These are phyloP conservation scores for Diaporthe sp. DNA, from an alignment of 2,329 filamentous ascomycete species.

Conservation along the genomic window DNA sequence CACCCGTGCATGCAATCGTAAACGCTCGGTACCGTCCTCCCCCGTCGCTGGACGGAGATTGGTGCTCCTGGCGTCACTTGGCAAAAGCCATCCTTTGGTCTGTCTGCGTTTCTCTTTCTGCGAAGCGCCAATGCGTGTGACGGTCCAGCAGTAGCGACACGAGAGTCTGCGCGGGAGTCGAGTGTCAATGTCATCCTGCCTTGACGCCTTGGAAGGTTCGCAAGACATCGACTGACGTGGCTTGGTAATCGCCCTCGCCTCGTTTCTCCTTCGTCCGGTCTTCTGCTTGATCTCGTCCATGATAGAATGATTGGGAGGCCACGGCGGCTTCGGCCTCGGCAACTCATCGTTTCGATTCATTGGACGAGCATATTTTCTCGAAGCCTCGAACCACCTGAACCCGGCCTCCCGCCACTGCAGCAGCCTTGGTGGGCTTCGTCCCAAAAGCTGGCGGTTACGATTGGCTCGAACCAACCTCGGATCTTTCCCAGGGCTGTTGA, in stretches of 20 bases:
- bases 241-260: conserved; percentile 1
- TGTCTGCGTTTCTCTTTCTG: not conserved
- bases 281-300: conserved; percentile 18
- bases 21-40: conserved; percentile 25
- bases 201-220: conserved; percentile 1
- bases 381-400: not conserved
- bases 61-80: conserved; percentile 27
- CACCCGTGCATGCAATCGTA: conserved; percentile 7
- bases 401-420: not conserved
- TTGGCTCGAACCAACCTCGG: conserved; percentile 17
- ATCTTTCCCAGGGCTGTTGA: conserved; percentile 15
- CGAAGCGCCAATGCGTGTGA: not conserved
- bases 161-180: not conserved
- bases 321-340: conserved; percentile 16
- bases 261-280: conserved; percentile 26
- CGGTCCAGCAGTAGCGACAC: not conserved
- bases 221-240: conserved; percentile 18
- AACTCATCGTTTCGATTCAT: conserved; percentile 16
- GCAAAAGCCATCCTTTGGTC: not conserved
- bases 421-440: conserved; percentile 12
- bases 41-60: conserved; percentile 19
- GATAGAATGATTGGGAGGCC: conserved; percentile 14
- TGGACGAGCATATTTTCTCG: conserved; percentile 14
- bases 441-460: conserved; percentile 8
- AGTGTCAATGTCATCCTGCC: not conserved